phyloP scores from a whole-genome alignment of 495 filamentous ascomycete genomes.

The Neurospora africana region DNA sequence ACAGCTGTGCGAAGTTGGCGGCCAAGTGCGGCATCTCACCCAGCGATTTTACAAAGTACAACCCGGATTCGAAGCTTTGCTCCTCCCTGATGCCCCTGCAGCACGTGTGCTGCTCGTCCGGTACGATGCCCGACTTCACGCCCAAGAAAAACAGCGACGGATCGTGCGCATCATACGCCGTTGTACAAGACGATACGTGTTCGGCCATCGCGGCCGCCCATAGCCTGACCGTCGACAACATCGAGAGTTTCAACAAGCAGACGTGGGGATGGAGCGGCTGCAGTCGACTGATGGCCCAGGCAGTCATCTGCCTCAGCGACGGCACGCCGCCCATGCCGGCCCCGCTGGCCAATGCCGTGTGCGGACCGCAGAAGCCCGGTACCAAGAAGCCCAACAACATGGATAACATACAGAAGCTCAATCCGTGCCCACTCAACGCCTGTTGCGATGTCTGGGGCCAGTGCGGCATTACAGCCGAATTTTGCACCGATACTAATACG shows the following conservation, averaged over 20 bases:
- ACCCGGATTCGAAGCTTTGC: slow-evolving; percentile 26
- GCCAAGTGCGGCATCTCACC: slow-evolving; percentile 29
- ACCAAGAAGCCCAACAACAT: slow-evolving; percentile 13
- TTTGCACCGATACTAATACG: slow-evolving; percentile 29
- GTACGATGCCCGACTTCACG: slow-evolving; percentile 22
- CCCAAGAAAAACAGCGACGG: slow-evolving; percentile 34
- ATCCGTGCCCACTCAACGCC: slow-evolving; percentile 28
- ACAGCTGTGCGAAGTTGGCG: slow-evolving; percentile 28
- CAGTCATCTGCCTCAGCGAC: slow-evolving; percentile 37
- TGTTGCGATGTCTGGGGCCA: slow-evolving; percentile 34
- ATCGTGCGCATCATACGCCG: slow-evolving; percentile 26
- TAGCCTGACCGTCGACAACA: slow-evolving; percentile 20
- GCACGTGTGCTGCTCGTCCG: slow-evolving; percentile 38
- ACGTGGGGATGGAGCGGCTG: slow-evolving; percentile 46
- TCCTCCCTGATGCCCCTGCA: slow-evolving; percentile 23
- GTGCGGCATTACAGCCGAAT: slow-evolving; percentile 39
- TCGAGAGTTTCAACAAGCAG: slow-evolving; percentile 31
- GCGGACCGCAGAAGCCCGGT: slow-evolving; percentile 35
- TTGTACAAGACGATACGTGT: slow-evolving; percentile 26
- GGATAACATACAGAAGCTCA: slow-evolving; percentile 13
- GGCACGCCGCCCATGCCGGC: slow-evolving; percentile 38
- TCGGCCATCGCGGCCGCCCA: slow-evolving; percentile 13
- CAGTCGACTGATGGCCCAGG: slow-evolving; percentile 12
- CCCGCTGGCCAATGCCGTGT: slow-evolving; percentile 24
- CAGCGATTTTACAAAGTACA: slow-evolving; percentile 31